Percentiles rank a stretch among this genome's conserved stretches.
Conservation (phyloP, 345 rosid genomes). For the Salix brachista region DNA sequence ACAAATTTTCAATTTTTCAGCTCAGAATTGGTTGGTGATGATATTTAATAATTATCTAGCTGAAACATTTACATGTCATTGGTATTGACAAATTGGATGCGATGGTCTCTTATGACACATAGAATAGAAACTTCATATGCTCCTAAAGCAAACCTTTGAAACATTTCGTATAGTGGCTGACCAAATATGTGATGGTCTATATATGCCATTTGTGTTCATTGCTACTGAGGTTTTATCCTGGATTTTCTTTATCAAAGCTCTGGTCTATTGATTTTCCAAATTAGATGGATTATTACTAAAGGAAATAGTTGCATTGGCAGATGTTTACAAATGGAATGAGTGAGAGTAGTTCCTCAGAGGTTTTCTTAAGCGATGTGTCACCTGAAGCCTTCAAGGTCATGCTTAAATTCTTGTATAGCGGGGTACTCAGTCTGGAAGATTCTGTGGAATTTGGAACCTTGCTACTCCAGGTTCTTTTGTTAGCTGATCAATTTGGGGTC, state of each 20-base stretch:
- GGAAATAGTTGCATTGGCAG: conserved; percentile 36
- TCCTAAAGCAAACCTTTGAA: background rate
- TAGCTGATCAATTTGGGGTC: conserved; percentile 86
- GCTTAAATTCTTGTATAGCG: conserved; percentile 83
- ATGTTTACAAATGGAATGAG: conserved; percentile 99
- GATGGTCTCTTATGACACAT: background rate
- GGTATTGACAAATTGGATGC: background rate
- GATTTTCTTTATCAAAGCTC: background rate
- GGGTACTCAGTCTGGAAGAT: conserved; percentile 66
- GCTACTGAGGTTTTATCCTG: background rate
- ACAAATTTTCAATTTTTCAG: background rate
- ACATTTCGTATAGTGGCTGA: background rate
- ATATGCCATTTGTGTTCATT: background rate
- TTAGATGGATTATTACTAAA: conserved; percentile 8
- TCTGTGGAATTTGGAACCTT: conserved; percentile 53
- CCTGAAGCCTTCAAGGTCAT: conserved; percentile 67
- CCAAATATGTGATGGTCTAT: background rate
- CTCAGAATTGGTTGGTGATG: background rate
- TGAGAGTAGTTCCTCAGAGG: conserved; percentile 66
- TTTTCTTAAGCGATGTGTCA: conserved; percentile 70
- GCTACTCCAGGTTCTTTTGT: conserved; percentile 76
- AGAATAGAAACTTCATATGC: background rate
- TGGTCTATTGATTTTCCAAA: conserved; percentile 2
- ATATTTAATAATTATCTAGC: background rate
- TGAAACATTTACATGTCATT: background rate